These are phyloP conservation scores for Aspergillus tanneri DNA, from an alignment of 2,329 filamentous ascomycete species.

Conservation along the genomic window DNA sequence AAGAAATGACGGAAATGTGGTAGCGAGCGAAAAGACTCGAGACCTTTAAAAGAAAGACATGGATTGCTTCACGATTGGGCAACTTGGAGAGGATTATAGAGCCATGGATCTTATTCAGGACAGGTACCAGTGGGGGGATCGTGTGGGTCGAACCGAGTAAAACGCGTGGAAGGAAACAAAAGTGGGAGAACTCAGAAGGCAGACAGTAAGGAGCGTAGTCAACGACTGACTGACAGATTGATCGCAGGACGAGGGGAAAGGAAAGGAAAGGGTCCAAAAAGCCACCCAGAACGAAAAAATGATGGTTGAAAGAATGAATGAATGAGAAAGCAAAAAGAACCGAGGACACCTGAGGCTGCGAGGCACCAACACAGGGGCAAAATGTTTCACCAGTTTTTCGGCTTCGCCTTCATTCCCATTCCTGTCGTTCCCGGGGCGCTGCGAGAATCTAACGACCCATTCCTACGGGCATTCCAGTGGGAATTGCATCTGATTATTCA, in stretches of 20 bases:
- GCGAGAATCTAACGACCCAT: background rate
- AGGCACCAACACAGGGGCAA: conserved; percentile 4
- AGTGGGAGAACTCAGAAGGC: background rate
- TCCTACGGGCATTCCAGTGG: background rate
- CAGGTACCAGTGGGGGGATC: conserved; percentile 4
- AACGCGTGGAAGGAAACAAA: background rate
- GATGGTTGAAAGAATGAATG: background rate
- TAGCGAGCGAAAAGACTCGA: background rate
- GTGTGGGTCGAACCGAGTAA: conserved; percentile 4
- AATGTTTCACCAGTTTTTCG: conserved; percentile 3
- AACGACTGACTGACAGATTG: background rate
- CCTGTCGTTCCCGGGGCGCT: background rate
- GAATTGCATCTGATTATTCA: background rate
- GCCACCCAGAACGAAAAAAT: background rate
- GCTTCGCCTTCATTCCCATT: background rate
- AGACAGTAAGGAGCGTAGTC: conserved; percentile 1
- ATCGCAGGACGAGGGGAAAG: background rate
- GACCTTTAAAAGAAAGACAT: conserved; percentile 2
- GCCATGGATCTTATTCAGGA: background rate
- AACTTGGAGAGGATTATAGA: background rate
- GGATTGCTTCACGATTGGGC: background rate
- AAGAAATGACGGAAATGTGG: background rate
- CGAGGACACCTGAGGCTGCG: conserved; percentile 5
- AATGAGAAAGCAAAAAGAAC: background rate
- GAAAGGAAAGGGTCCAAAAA: background rate